Conservation (phyloP, 768 basidiomycete genomes). For the Piloderma croceum region DNA sequence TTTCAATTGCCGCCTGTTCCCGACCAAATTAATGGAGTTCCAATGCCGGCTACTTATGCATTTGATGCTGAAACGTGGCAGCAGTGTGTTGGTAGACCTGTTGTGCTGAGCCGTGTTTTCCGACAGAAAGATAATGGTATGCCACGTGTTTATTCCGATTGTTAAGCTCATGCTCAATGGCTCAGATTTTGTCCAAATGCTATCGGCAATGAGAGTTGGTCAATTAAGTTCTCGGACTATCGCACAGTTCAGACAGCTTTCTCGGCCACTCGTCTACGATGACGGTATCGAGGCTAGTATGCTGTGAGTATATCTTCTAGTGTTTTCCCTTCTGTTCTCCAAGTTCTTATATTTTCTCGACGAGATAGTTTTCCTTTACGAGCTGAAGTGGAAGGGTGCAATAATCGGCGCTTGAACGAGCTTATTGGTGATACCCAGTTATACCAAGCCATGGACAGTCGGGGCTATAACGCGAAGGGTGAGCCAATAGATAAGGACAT, state of each 20-base stretch:
- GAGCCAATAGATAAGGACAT: slow-evolving; percentile 27
- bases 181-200: slow-evolving; percentile 79
- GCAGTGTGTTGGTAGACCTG: slow-evolving; percentile 52
- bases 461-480: slow-evolving; percentile 42
- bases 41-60: slow-evolving; percentile 61
- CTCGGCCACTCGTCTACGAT: slow-evolving; percentile 51
- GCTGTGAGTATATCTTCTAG: too few species aligned
- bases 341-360: not conserved
- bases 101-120: slow-evolving; percentile 70
- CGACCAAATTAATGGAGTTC: slow-evolving; percentile 40
- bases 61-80: slow-evolving; percentile 78
- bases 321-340: too few species aligned
- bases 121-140: slow-evolving; percentile 87
- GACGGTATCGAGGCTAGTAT: slow-evolving; percentile 82
- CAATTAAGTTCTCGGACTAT: slow-evolving; percentile 40
- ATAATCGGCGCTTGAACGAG: slow-evolving; percentile 43
- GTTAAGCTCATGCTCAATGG: too few species aligned
- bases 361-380: slow-evolving; percentile 59
- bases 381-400: slow-evolving; percentile 66
- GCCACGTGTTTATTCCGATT: too few species aligned
- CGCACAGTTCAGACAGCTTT: slow-evolving; percentile 48
- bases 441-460: slow-evolving; percentile 42
- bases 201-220: slow-evolving; percentile 85
- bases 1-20: slow-evolving; percentile 85
- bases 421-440: slow-evolving; percentile 33